Evolutionary conservation across 2,329 filamentous ascomycete species (phyloP).

Genomic region (Pestalotiopsis sp.): DNA sequence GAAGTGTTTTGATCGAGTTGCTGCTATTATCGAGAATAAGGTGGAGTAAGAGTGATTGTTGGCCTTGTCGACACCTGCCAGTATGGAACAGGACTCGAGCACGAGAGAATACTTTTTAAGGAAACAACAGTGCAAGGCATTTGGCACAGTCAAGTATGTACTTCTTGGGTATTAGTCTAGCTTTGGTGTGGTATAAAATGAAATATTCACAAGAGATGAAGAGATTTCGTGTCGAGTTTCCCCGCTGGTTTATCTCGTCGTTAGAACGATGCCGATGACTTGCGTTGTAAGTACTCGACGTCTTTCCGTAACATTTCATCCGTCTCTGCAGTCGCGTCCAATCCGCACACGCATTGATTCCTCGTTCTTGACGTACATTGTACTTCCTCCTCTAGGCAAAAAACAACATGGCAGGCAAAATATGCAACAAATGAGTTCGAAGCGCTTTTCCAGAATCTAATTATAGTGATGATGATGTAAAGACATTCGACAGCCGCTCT

Average conservation of each 20-base stretch:
- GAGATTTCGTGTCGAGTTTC: not conserved
- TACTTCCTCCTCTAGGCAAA: too few relatives aligned
- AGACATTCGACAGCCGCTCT: not conserved
- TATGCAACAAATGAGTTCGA: not conserved
- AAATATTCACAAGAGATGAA: conserved; percentile 1
- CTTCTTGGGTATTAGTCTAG: conserved; percentile 1
- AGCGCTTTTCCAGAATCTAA: not conserved
- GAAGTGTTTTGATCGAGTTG: not conserved
- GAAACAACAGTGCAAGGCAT: not conserved
- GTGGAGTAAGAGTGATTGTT: too few relatives aligned
- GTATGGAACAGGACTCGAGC: too few relatives aligned
- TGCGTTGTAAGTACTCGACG: not conserved
- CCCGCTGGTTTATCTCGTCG: not conserved
- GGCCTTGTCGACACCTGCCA: too few relatives aligned
- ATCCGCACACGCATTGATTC: too few relatives aligned
- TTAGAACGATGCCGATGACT: not conserved
- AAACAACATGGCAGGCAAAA: not conserved
- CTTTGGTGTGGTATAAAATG: not conserved
- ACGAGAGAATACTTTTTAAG: too few relatives aligned
- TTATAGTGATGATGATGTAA: not conserved
- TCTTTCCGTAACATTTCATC: too few relatives aligned
- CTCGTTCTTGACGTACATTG: too few relatives aligned
- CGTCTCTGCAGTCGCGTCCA: too few relatives aligned
- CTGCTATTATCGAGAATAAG: too few relatives aligned
- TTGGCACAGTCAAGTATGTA: not conserved